A percentile compares a stretch with the other conserved stretches of the same genome.
phyloP scores from a whole-genome alignment of 2,329 filamentous ascomycete species.

The Endothia cerciana region DNA sequence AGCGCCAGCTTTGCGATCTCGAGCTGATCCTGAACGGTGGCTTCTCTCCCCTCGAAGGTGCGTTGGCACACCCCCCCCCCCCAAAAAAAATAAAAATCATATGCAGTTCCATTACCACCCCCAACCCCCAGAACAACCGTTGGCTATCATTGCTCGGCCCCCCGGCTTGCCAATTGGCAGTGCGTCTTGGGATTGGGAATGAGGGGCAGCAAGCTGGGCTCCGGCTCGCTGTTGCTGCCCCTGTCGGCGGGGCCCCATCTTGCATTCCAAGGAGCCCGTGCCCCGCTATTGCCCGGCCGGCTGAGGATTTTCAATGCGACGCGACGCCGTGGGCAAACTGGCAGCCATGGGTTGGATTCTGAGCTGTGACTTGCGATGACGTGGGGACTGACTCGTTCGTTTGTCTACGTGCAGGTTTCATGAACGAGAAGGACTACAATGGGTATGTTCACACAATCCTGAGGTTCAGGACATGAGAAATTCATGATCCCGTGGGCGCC shows the following conservation, averaged over 20 bases:
- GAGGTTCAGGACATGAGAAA: not conserved
- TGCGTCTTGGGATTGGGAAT: slow-evolving; percentile 7
- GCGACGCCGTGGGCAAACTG: slow-evolving; percentile 20
- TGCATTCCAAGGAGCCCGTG: slow-evolving; percentile 17
- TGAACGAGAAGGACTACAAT: slow-evolving; percentile 97
- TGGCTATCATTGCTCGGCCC: not conserved
- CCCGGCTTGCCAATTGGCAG: slow-evolving; percentile 6
- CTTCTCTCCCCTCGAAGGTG: slow-evolving; percentile 96
- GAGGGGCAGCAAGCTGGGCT: slow-evolving; percentile 10
- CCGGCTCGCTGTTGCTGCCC: not conserved
- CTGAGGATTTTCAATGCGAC: slow-evolving; percentile 9
- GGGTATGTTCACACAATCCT: slow-evolving; percentile 60
- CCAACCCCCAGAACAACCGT: not conserved
- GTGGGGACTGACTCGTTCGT: slow-evolving; percentile 24
- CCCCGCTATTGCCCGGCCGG: slow-evolving; percentile 23
- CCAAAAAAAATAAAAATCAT: not conserved
- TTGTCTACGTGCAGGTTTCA: slow-evolving; percentile 69
- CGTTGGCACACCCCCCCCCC: slow-evolving; percentile 46
- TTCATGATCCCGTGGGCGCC: not conserved
- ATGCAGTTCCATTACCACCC: too few relatives aligned
- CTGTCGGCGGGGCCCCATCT: slow-evolving; percentile 21
- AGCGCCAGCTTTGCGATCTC: slow-evolving; percentile 96
- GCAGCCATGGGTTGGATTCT: slow-evolving; percentile 4
- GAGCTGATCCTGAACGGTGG: slow-evolving; percentile 97
- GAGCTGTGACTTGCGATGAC: slow-evolving; percentile 11